Base-by-base conservation (phyloP, 2,329 filamentous ascomycete genomes). In the Phyllosticta citriasiana region DNA sequence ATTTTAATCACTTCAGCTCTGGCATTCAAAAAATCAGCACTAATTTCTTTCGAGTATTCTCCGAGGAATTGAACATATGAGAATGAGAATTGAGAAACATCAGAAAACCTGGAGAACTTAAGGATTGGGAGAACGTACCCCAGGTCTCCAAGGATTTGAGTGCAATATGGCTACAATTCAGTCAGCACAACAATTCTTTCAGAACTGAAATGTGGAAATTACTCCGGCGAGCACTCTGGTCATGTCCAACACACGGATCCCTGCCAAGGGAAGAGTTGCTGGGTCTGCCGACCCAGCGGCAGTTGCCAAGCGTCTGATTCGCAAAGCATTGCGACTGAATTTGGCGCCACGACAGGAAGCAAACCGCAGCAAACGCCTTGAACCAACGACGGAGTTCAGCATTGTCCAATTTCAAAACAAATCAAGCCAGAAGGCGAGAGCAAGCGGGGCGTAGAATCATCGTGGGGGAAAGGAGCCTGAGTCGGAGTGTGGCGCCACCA, bases 1-100 rank as follows among this genome's bases (percentile, higher is more conserved):
- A 99, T 84, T 76, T 99, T 99, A 77, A 99, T 96, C 33, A 99
- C 86, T 73, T 99, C 93, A 66, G 94, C 94, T 65, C 91, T 95
- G 67, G 26, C 2, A 27, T 40, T 30, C 12, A 7, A 5, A 64
- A 63, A 54, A 63, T 61, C 63, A 66, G 63, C 69, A 72, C 67
- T 67, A 30, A 30, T 6, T 6, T 67, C 63, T 9, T 10, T 66
- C 63, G 68, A 69, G 67, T 74, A 70, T 73, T 67, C 66, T 68
- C 65, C 71, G 70, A 68, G 66, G 62, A 67, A 63, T 59, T 57
- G 51, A 64, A 63, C 64, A 54, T 22, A 22, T 1, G 19, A 22
- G 19, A 22, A 22, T 22, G 19, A 22, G 19, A 22, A 22, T 22
- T 22, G 19, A 22, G 19, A 22, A 22, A 22, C 2, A 22, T 22